A percentile compares a stretch with the other conserved stretches of the same genome.
Conservation (phyloP, 1,139 yeast genomes). For the Suhomyces yuchorum region DNA sequence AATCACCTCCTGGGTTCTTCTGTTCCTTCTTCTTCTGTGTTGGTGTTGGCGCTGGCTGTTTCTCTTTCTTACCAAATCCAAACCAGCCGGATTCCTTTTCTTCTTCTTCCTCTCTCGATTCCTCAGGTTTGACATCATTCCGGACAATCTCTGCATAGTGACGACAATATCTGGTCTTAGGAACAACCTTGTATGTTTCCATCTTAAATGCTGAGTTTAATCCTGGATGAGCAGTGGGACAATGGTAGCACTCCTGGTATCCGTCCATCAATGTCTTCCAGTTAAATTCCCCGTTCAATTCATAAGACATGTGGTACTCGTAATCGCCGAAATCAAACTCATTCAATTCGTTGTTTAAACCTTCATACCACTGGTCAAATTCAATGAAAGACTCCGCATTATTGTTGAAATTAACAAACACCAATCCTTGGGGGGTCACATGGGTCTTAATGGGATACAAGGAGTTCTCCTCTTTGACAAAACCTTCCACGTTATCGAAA, state of each 20-base stretch:
- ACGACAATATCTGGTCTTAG: conserved; percentile 59
- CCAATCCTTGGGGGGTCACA: conserved; percentile 56
- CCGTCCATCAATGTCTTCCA: conserved; percentile 73
- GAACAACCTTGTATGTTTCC: conserved; percentile 66
- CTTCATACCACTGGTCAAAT: conserved; percentile 55
- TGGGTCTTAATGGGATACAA: conserved; percentile 57
- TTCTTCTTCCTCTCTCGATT: conserved; percentile 72
- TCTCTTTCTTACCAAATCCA: conserved; percentile 43
- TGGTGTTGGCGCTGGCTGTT: conserved; percentile 6
- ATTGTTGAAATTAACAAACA: conserved; percentile 52
- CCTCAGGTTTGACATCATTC: conserved; percentile 64
- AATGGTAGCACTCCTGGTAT: conserved; percentile 66
- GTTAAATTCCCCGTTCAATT: conserved; percentile 61
- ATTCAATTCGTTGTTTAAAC: conserved; percentile 51
- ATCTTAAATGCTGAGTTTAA: conserved; percentile 57
- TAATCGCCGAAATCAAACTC: conserved; percentile 62
- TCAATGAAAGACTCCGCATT: conserved; percentile 29
- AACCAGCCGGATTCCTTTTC: conserved; percentile 61
- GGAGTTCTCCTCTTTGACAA: conserved; percentile 56
- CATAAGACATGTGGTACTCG: conserved; percentile 67
- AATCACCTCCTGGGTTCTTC: conserved; percentile 58
- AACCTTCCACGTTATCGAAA: conserved; percentile 60
- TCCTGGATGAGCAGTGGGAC: conserved; percentile 69
- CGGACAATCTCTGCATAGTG: conserved; percentile 83
- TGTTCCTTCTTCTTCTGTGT: conserved; percentile 14